A percentile compares a stretch with the other conserved stretches of the same genome.
Conservation (phyloP, 495 filamentous ascomycete genomes). For the Penicillium coffeae region DNA sequence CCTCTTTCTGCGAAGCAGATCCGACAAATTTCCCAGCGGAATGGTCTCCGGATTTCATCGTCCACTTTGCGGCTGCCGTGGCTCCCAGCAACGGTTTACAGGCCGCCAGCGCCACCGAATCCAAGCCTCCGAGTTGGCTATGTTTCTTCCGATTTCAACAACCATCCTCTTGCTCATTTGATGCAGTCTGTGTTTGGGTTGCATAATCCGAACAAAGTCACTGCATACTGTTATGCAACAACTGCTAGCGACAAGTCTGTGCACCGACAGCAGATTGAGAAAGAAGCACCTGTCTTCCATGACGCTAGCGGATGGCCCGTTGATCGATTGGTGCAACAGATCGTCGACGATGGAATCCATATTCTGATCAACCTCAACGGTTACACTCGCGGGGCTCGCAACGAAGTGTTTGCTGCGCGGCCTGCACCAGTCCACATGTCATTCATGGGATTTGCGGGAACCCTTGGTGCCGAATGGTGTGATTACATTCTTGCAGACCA, state of each 20-base stretch:
- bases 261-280: constrained; percentile 91
- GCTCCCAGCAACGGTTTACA: constrained; percentile 77
- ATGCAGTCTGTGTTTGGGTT: constrained; percentile 99
- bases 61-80: constrained; percentile 82
- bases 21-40: constrained; percentile 90
- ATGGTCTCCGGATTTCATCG: constrained; percentile 87
- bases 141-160: constrained; percentile 98
- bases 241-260: constrained; percentile 87
- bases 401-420: constrained; percentile 94
- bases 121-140: constrained; percentile 90
- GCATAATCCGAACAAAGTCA: constrained; percentile 68
- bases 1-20: constrained; percentile 92
- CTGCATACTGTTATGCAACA: constrained; percentile 95
- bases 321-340: constrained; percentile 82
- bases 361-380: constrained; percentile 97
- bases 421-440: constrained; percentile 98
- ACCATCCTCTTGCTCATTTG: constrained; percentile 91
- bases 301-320: constrained; percentile 86
- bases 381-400: constrained; percentile 94
- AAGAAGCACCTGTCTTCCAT: constrained; percentile 85
- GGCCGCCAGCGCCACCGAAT: constrained; percentile 75
- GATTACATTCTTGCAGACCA: constrained; percentile 93
- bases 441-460: constrained; percentile 99
- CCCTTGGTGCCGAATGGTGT: constrained; percentile 96
- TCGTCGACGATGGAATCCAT: constrained; percentile 90